phyloP scores from a whole-genome alignment of 768 basidiomycete genomes.

The Boletus bicolor region DNA sequence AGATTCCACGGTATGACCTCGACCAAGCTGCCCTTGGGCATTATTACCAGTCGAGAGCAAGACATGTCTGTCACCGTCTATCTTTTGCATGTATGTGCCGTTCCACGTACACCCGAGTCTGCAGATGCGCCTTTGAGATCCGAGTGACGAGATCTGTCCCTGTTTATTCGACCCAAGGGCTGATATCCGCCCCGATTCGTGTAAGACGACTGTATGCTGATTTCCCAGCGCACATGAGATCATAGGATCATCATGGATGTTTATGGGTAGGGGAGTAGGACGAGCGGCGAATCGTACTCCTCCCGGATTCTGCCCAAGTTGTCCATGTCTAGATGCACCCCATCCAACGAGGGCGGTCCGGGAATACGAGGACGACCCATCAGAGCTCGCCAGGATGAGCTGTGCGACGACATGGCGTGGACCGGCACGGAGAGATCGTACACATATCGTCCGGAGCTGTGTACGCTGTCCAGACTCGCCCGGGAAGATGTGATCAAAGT shows the following conservation, averaged over 20 bases:
- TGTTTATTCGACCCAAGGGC: constrained; percentile 73
- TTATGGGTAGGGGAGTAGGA: constrained; percentile 35
- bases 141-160: constrained; percentile 52
- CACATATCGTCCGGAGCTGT: constrained; percentile 23
- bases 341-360: constrained; percentile 60
- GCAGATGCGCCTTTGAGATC: constrained; percentile 23
- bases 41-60: constrained; percentile 54
- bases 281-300: constrained; percentile 7
- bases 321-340: constrained; percentile 84
- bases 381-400: constrained; percentile 30
- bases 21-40: constrained; percentile 65
- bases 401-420: constrained; percentile 68
- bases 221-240: constrained; percentile 44
- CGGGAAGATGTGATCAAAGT: constrained; percentile 26
- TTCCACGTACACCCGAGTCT: constrained; percentile 73
- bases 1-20: constrained; percentile 13
- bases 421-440: constrained; percentile 56
- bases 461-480: constrained; percentile 31
- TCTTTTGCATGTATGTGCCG: constrained; percentile 55
- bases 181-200: constrained; percentile 44
- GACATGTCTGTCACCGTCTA: constrained; percentile 18
- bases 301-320: constrained; percentile 51
- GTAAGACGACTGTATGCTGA: constrained; percentile 48
- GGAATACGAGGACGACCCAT: constrained; percentile 12
- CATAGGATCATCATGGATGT: constrained; percentile 30